phyloP scores from a whole-genome alignment of 306 rosid species.

The Pterocarpus macrocarpus region DNA sequence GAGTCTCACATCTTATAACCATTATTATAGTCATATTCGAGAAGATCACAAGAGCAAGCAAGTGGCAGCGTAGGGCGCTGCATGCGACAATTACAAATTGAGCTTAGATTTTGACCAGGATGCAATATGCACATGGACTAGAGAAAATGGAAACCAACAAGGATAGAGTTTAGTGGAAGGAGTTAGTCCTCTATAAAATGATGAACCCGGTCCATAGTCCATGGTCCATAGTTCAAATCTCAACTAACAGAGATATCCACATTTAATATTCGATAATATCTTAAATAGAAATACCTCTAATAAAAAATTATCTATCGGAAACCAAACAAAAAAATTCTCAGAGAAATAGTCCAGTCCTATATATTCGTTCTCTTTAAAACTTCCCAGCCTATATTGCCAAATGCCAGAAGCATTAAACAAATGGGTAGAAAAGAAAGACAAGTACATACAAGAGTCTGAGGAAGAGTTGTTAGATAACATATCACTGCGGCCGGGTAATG shows the following conservation, averaged over 20 bases:
- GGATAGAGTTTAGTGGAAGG: no score
- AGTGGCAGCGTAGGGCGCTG: conserved; percentile 17
- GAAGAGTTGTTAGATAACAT: not conserved
- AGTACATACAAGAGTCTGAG: conserved; percentile 10
- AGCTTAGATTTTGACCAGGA: not conserved
- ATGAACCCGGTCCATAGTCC: no score
- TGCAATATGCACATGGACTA: conserved; percentile 17
- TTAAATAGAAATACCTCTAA: no score
- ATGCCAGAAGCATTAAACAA: not conserved
- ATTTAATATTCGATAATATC: no score
- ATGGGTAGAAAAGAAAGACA: not conserved
- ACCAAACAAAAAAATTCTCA: not conserved
- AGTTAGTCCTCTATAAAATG: no score
- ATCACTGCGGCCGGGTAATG: conserved; percentile 36
- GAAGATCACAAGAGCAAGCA: not conserved
- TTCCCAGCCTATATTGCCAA: not conserved
- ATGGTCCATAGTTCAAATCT: no score
- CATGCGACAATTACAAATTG: conserved; percentile 21
- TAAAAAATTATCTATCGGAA: no score
- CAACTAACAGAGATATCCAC: no score
- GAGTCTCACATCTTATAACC: not conserved
- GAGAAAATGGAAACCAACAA: not conserved
- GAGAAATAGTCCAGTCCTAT: not conserved
- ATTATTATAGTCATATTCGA: not conserved
- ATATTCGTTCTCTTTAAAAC: not conserved